Base-by-base conservation (phyloP, 805 yeast genomes). In the Wickerhamomyces pijperi region DNA sequence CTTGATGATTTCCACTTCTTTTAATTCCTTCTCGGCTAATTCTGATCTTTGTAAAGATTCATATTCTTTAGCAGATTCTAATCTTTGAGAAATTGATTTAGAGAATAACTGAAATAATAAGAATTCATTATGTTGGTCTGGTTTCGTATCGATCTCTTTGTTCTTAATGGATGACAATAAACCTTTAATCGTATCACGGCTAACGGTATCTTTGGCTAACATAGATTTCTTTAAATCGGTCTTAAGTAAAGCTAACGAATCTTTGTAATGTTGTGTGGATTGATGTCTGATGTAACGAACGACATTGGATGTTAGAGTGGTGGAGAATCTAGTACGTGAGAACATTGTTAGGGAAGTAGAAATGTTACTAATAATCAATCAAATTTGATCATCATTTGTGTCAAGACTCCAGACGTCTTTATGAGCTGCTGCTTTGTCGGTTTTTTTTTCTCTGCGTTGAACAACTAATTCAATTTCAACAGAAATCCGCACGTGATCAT, bases 1-100 rank as follows among this genome's bases (percentile, higher is more conserved):
- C 20, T 66, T 46, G 33, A 78, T 63, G 28, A 74, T 51, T 0
- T 44, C 54, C 21, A 67, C 48, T 54, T 77, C 81, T 16, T 55
- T 51, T 18, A 53, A 47, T 55, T 78, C 84, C 39, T 65, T 67
- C n/a, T 64, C 69, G 2, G 68, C 78, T 42, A 77, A 56, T 43
- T 78, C 83, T 3, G 49, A 53, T 46, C 84, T 66, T 9, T 61
- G 54, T 38, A 70, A 70, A 15, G 58, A 55, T 12, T 47, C 36
- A 48, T 68, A 78, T 47, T 74, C 74, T 11, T 54, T 59, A 34
- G 67, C 66, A 1, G 80, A 68, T 42, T 72, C 74, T 20, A 46
- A 49, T 44, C 82, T 64, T 47, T 74, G 76, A 18, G 61, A 58
- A 25, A 74, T 58, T 46, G 74, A 54, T 40, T 70, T 73, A 17